Percentiles rank a stretch among this genome's conserved stretches.
Conservation (phyloP, 306 rosid species). For the Vigna reflexopilosa region DNA sequence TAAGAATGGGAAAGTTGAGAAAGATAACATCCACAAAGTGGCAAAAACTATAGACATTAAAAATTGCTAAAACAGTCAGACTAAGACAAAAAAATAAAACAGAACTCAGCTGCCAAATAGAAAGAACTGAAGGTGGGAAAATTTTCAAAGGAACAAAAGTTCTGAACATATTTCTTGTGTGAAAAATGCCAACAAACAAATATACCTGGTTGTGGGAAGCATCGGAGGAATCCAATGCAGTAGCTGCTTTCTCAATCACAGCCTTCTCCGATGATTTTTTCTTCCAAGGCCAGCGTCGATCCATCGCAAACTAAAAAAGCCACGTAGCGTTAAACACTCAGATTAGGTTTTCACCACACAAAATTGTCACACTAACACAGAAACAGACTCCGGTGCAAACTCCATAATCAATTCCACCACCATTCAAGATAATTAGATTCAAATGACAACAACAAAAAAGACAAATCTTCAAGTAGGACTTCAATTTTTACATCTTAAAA, state of each 20-base stretch:
- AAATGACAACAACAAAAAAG: background rate
- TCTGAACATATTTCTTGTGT: background rate
- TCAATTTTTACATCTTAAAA: background rate
- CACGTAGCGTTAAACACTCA: conserved; percentile 6
- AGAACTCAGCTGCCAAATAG: background rate
- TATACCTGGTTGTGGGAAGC: conserved; percentile 51
- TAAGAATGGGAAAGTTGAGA: background rate
- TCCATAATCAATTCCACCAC: conserved; percentile 15
- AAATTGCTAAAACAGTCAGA: background rate
- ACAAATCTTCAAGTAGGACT: background rate
- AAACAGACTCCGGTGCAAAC: conserved; percentile 19
- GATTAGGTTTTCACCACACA: conserved; percentile 22
- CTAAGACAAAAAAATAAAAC: background rate
- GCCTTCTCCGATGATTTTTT: conserved; percentile 89
- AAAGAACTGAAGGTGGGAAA: conserved; percentile 14
- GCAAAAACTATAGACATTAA: conserved; percentile 16
- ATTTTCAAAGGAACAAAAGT: background rate
- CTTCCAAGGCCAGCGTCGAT: conserved; percentile 99
- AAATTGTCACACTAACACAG: background rate
- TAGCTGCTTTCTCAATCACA: conserved; percentile 66
- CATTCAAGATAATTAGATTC: background rate
- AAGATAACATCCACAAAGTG: background rate
- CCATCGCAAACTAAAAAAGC: conserved; percentile 63
- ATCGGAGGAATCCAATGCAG: conserved; percentile 57
- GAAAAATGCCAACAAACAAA: conserved; percentile 39